These are phyloP conservation scores for Tulasnella sp. DNA, from an alignment of 768 basidiomycete genomes.

Conservation along the genomic window DNA sequence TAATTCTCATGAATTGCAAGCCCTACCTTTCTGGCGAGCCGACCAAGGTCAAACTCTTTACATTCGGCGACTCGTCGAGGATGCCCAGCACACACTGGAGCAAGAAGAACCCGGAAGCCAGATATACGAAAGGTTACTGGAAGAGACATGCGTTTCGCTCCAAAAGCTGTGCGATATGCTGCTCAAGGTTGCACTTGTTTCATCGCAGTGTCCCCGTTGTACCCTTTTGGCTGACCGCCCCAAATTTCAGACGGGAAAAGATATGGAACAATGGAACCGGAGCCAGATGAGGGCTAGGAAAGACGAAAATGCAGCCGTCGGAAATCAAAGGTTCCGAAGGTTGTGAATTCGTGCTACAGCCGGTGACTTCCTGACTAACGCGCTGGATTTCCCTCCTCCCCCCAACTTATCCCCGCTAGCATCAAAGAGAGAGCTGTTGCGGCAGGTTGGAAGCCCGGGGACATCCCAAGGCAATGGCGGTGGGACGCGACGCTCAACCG, in stretches of 20 bases:
- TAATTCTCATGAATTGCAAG: neutral
- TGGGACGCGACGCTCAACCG: neutral
- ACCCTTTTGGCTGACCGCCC: neutral
- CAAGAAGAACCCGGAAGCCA: neutral
- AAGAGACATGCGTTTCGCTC: neutral
- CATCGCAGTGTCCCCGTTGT: neutral
- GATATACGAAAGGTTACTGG: neutral
- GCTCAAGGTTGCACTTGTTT: neutral
- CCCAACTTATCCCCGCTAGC: neutral
- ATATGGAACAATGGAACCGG: neutral
- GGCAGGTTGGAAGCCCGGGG: neutral
- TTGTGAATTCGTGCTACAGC: neutral
- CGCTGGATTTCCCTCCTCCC: neutral
- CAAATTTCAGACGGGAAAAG: neutral
- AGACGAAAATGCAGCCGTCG: neutral
- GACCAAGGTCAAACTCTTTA: neutral
- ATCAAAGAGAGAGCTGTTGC: neutral
- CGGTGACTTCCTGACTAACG: neutral
- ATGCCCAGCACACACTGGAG: neutral
- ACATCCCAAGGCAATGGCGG: neutral
- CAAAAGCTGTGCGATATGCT: neutral
- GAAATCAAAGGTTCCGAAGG: neutral
- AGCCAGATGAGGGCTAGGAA: neutral
- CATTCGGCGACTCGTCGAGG: neutral
- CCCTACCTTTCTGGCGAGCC: neutral